Percentiles rank a stretch among this genome's conserved stretches.
These are phyloP conservation scores for Eucalyptus sp. DNA, from an alignment of 345 rosid species.

Conservation along the genomic window DNA sequence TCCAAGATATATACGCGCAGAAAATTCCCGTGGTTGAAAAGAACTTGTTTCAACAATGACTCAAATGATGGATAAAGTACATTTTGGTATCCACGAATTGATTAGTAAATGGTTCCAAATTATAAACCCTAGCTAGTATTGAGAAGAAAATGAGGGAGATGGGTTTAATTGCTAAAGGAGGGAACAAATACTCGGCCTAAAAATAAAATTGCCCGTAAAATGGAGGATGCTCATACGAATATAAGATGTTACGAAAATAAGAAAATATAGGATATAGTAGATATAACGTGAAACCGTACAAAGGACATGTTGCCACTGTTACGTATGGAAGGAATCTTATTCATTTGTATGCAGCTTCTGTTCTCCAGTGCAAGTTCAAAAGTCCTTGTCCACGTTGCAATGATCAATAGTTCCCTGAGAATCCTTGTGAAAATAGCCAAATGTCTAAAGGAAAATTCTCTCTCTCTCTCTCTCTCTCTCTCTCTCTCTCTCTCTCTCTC, in stretches of 20 bases:
- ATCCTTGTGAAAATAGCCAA: background rate
- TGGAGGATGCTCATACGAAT: background rate
- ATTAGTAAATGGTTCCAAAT: background rate
- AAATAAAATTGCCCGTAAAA: background rate
- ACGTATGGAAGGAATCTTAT: background rate
- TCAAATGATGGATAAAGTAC: background rate
- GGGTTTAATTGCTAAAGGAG: background rate
- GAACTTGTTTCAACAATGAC: background rate
- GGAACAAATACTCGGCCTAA: background rate
- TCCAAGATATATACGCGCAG: conserved; percentile 20
- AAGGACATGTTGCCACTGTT: background rate
- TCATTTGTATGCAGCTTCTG: background rate
- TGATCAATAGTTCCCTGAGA: background rate
- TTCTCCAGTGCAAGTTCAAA: background rate
- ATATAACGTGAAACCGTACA: background rate
- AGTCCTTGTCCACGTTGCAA: background rate
- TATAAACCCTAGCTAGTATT: background rate
- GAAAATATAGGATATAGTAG: background rate
- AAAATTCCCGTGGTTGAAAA: background rate
- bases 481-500: background rate
- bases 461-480: background rate
- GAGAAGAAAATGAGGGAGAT: background rate
- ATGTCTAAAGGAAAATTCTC: background rate
- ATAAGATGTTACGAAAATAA: background rate
- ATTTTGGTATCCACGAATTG: background rate